These are phyloP conservation scores for Cerrena zonata DNA, from an alignment of 1,284 basidiomycete species.

Conservation along the genomic window DNA sequence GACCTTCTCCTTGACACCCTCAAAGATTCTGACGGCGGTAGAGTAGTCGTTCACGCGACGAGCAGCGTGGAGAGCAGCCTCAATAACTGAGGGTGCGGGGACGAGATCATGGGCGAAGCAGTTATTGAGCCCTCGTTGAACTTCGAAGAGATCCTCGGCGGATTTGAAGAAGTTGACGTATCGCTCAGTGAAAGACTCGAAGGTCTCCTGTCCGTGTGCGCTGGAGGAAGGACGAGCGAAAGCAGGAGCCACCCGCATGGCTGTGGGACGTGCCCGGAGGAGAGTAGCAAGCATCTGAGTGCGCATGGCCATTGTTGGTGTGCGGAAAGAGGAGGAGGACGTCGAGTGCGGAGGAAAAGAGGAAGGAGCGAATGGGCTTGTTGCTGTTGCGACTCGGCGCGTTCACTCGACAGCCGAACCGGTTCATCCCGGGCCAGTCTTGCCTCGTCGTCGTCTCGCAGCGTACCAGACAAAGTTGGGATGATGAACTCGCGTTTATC, in stretches of 20 bases:
- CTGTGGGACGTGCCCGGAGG: slow-evolving; percentile 48
- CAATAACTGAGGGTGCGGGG: slow-evolving; percentile 82
- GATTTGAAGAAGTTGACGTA: slow-evolving; percentile 91
- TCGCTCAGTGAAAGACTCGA: slow-evolving; percentile 89
- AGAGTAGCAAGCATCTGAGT: slow-evolving; percentile 46
- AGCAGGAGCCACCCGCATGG: slow-evolving; percentile 34
- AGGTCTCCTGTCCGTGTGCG: slow-evolving; percentile 77
- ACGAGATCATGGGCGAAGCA: slow-evolving; percentile 99
- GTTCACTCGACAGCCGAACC: slow-evolving; percentile 24
- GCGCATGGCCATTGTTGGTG: slow-evolving; percentile 26
- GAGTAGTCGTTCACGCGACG: slow-evolving; percentile 94
- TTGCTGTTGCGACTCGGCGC: slow-evolving; percentile 15
- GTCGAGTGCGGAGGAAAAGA: slow-evolving; percentile 12
- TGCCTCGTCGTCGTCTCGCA: slow-evolving; percentile 6
- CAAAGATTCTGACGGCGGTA: slow-evolving; percentile 92
- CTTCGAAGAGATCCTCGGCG: slow-evolving; percentile 93
- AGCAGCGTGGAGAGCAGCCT: slow-evolving; percentile 84
- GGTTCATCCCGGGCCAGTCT: slow-evolving; percentile 21
- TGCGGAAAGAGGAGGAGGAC: slow-evolving; percentile 13
- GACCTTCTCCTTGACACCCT: slow-evolving; percentile 88
- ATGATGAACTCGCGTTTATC: too few species aligned
- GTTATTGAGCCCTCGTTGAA: slow-evolving; percentile 97
- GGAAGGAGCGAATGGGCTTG: not conserved
- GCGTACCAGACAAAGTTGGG: not conserved
- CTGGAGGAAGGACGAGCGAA: slow-evolving; percentile 44